Percentiles rank a stretch among this genome's conserved stretches.
Evolutionary conservation across 768 basidiomycete genomes (phyloP).

Genomic region (Rhodotorula sphaerocarpa): DNA sequence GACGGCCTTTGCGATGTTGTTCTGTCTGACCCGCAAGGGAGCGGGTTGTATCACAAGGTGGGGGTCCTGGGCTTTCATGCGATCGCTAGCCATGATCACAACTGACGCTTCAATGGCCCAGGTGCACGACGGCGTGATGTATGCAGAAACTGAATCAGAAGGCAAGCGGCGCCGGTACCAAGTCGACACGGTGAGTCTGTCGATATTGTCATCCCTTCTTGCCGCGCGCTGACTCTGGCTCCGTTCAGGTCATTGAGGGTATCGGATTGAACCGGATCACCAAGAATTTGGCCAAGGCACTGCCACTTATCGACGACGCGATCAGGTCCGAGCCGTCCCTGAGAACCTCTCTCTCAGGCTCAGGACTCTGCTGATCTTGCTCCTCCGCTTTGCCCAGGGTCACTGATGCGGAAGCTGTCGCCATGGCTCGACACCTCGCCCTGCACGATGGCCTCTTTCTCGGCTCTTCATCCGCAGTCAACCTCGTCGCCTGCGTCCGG

Average conservation of each 20-base stretch:
- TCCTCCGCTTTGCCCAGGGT: constrained; percentile 60
- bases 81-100: no score
- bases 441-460: constrained; percentile 84
- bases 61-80: not conserved
- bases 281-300: constrained; percentile 74
- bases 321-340: constrained; percentile 47
- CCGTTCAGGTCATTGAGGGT: constrained; percentile 40
- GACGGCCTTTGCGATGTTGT: constrained; percentile 56
- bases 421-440: constrained; percentile 90
- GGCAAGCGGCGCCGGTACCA: constrained; percentile 87
- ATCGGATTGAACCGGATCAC: constrained; percentile 92
- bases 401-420: constrained; percentile 85
- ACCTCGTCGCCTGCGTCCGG: constrained; percentile 83
- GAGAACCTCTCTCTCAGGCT: constrained; percentile 2
- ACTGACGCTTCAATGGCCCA: no score
- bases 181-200: constrained; percentile 59
- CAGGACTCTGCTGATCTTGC: not conserved
- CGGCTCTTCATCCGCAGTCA: constrained; percentile 93
- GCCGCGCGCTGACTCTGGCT: no score
- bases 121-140: constrained; percentile 89
- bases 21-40: constrained; percentile 85
- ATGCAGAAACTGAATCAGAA: constrained; percentile 80
- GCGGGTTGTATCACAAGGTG: constrained; percentile 90
- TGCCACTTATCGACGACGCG: constrained; percentile 84
- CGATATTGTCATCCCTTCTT: not conserved